Evolutionary conservation across 2,329 filamentous ascomycete species (phyloP).

Genomic region (Sclerotinia borealis): DNA sequence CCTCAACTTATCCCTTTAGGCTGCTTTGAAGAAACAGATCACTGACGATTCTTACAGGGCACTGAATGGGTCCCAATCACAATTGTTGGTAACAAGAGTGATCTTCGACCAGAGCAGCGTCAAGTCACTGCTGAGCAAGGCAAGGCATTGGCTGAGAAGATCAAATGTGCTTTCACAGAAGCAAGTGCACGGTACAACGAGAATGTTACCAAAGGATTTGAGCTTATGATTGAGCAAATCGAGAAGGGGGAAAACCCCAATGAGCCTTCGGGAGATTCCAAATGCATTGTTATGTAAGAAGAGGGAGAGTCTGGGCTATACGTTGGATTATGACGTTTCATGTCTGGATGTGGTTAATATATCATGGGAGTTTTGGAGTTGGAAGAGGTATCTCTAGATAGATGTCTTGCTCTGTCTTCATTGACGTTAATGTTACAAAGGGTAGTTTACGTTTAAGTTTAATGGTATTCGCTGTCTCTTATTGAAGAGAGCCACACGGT

Average conservation of each 20-base stretch:
- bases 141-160: constrained; percentile 75
- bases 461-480: not conserved
- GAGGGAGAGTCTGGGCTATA: not conserved
- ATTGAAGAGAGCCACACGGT: not conserved
- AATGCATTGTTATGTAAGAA: constrained; percentile 77
- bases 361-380: constrained; percentile 10
- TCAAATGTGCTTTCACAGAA: constrained; percentile 91
- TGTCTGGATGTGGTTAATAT: constrained; percentile 5
- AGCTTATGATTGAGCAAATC: constrained; percentile 88
- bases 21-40: constrained; percentile 8
- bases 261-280: constrained; percentile 72
- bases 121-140: constrained; percentile 85
- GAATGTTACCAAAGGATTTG: constrained; percentile 88
- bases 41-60: constrained; percentile 50
- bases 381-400: constrained; percentile 8
- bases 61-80: constrained; percentile 89
- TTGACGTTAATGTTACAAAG: not conserved
- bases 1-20: not conserved
- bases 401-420: not conserved
- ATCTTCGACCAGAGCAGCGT: constrained; percentile 85
- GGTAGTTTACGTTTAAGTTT: not conserved
- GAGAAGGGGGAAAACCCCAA: constrained; percentile 90
- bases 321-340: constrained; percentile 7
- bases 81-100: constrained; percentile 95
- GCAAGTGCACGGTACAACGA: constrained; percentile 90